Evolutionary conservation across 2,329 filamentous ascomycete species (phyloP).

Genomic region (Colletotrichum sp.): DNA sequence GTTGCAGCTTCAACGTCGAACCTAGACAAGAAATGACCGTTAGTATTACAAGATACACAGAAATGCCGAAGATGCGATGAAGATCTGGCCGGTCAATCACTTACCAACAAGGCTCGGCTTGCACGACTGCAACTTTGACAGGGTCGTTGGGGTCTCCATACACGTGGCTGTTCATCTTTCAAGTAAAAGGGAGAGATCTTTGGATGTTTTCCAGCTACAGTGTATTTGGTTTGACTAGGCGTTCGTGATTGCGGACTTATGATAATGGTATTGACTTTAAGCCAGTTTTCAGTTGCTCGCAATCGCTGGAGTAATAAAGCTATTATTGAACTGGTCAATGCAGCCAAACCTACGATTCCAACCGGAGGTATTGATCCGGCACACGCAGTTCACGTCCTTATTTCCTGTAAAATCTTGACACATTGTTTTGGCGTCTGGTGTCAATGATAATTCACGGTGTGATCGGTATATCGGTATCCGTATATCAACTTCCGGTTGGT

Average conservation of each 20-base stretch:
- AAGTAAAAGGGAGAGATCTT: neutral
- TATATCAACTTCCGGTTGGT: neutral
- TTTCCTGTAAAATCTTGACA: neutral
- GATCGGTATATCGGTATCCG: neutral
- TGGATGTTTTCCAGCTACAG: rapidly evolving
- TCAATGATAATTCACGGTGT: neutral
- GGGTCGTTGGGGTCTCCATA: neutral
- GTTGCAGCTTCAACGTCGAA: neutral
- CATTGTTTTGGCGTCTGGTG: neutral
- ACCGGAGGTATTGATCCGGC: neutral
- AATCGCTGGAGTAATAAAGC: neutral
- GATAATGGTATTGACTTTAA: neutral
- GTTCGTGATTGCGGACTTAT: neutral
- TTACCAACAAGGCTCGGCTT: neutral
- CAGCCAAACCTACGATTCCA: neutral
- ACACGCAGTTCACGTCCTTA: neutral
- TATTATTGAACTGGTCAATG: neutral
- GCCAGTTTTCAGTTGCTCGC: neutral
- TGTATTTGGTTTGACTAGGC: neutral
- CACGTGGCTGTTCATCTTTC: neutral
- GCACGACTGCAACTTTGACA: neutral
- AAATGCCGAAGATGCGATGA: neutral
- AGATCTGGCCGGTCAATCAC: neutral
- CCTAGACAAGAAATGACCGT: neutral
- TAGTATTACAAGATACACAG: neutral